Base-by-base conservation (phyloP, 2,329 filamentous ascomycete genomes). In the Penicillium sp. region DNA sequence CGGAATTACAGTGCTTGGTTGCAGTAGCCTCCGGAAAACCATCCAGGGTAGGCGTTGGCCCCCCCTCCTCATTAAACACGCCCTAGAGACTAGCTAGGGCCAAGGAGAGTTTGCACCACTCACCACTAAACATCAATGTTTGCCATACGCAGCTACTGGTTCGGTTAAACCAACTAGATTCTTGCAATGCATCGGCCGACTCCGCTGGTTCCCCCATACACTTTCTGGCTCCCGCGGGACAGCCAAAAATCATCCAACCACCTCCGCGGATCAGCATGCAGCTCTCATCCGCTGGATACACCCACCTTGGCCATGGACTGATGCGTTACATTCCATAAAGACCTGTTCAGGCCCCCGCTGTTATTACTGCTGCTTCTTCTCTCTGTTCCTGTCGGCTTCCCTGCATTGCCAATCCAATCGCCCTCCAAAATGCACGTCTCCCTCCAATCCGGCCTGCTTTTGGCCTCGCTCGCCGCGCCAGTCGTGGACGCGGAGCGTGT, bases 401-500 rank as follows among this genome's bases (percentile, higher is more conserved):
- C 26, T 29, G 37, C 21, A 24, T 42, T 5, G 16, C 26, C 42
- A 11, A 14, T 29, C 51, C 13, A 7, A 7, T 5, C 14, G 31
- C 21, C 37, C 37, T 65, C n/a, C 24, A 45, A 45, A 31, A 72
- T 72, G 70, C 62, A 58, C 33, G 53, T 61, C 42, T 64, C 62
- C 18, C 42, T 64, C 24, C 62, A 64, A 47, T 64, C 64, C 40
- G 52, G 59, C 29, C 54, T 69, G 14, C 40, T 71, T 24, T 53
- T 71, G 56, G 65, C 65, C 43, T 51, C 55, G 18, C 50, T 72
- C 4, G 46, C 64, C 31, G 64, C 65, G 21, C 57, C 65, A 3
- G 36, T 71, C n/a, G 61, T 59, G 14, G 62, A 69, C 7, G 74
- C 73, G 18, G 90, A 95, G 77, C 89, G 87, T 0, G 80, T 94